Percentiles rank a stretch among this genome's conserved stretches.
These are phyloP conservation scores for Chalciporus pseudorubinellus DNA, from an alignment of 768 basidiomycete genomes.

Conservation along the genomic window DNA sequence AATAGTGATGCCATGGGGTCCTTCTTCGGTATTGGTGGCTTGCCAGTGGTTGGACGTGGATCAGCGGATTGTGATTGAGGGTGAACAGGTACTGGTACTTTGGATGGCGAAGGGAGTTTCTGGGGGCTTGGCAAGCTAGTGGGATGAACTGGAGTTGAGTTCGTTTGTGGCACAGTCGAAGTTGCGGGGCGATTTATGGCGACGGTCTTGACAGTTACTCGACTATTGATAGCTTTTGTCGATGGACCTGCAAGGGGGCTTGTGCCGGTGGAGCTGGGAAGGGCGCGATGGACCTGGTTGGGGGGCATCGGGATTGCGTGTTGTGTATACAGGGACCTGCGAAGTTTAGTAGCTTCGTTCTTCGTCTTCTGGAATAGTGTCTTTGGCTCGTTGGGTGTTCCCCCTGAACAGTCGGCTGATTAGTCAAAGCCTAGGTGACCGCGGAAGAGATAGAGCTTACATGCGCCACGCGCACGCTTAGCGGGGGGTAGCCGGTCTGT, in stretches of 20 bases:
- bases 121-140: conserved; percentile 9
- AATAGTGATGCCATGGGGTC: conserved; percentile 63
- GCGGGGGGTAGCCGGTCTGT: conserved; percentile 66
- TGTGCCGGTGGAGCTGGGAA: conserved; percentile 34
- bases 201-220: conserved; percentile 54
- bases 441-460: conserved; percentile 37
- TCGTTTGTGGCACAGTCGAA: conserved; percentile 8
- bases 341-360: conserved; percentile 64
- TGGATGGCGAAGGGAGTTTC: conserved; percentile 31
- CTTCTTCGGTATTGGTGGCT: conserved; percentile 48
- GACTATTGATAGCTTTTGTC: conserved; percentile 29
- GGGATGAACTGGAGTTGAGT: conserved; percentile 34
- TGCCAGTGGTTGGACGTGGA: conserved; percentile 30
- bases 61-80: conserved; percentile 23
- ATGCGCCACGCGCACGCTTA: conserved; percentile 59
- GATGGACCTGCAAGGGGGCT: conserved; percentile 37
- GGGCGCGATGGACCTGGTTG: conserved; percentile 44
- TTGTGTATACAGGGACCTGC: conserved; percentile 56
- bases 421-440: not conserved
- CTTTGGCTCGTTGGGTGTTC: conserved; percentile 48
- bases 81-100: conserved; percentile 9
- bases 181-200: conserved; percentile 35
- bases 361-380: conserved; percentile 77
- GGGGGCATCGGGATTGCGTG: conserved; percentile 52
- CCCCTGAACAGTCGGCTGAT: conserved; percentile 35